A percentile compares a stretch with the other conserved stretches of the same genome.
Evolutionary conservation across 2,329 filamentous ascomycete species (phyloP).

Genomic region (Boeremia exigua): DNA sequence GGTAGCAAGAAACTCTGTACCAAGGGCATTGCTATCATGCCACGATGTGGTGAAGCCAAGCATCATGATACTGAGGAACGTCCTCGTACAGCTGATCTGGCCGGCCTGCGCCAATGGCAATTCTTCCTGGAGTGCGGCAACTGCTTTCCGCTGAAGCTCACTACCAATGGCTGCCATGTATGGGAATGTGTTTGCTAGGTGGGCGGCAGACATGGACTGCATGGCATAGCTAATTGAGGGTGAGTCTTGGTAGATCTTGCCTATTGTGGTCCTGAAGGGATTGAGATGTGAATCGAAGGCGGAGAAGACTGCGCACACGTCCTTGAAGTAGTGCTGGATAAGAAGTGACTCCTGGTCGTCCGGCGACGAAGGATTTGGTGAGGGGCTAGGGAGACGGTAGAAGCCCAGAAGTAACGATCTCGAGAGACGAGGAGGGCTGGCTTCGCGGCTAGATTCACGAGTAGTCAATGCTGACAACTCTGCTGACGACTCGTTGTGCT

Average conservation of each 20-base stretch:
- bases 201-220: slow-evolving; percentile 69
- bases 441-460: slow-evolving; percentile 26
- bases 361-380: slow-evolving; percentile 43
- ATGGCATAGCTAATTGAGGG: slow-evolving; percentile 66
- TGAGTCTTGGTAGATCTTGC: slow-evolving; percentile 63
- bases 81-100: slow-evolving; percentile 54
- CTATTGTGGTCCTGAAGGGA: slow-evolving; percentile 65
- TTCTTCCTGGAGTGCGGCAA: slow-evolving; percentile 59
- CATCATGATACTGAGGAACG: slow-evolving; percentile 63
- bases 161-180: slow-evolving; percentile 58
- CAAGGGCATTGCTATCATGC: slow-evolving; percentile 64
- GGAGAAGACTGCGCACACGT: slow-evolving; percentile 67
- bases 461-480: slow-evolving; percentile 20
- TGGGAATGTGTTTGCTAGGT: slow-evolving; percentile 64
- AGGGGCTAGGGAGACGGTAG: slow-evolving; percentile 45
- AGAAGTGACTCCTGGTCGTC: slow-evolving; percentile 61
- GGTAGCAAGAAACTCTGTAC: slow-evolving; percentile 59
- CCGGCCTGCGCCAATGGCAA: slow-evolving; percentile 52
- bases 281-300: slow-evolving; percentile 69
- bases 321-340: slow-evolving; percentile 69
- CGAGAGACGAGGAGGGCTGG: slow-evolving; percentile 39
- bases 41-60: slow-evolving; percentile 66
- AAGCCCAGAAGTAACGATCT: slow-evolving; percentile 49
- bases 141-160: slow-evolving; percentile 60
- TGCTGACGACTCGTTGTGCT: slow-evolving; percentile 25